Conservation (phyloP, 2,329 filamentous ascomycete species). For the Xylaria sp. region DNA sequence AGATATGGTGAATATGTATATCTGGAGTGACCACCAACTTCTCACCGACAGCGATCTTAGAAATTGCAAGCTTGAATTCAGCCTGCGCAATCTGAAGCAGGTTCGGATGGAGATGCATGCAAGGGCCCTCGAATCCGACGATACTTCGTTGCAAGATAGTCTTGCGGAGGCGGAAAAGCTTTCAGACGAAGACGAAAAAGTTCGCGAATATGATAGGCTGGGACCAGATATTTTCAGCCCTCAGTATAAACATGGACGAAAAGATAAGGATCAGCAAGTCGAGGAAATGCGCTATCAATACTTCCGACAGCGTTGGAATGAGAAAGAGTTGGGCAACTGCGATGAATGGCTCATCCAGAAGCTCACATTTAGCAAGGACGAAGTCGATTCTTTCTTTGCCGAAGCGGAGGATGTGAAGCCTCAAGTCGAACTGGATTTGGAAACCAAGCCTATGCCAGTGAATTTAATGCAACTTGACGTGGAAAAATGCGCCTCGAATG, state of each 20-base stretch:
- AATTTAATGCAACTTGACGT: conserved; percentile 11
- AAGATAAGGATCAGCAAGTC: conserved; percentile 27
- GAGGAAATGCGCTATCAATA: conserved; percentile 46
- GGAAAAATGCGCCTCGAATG: conserved; percentile 26
- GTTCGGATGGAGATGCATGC: conserved; percentile 59
- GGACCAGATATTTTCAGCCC: conserved; percentile 43
- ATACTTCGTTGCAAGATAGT: conserved; percentile 3
- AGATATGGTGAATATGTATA: conserved; percentile 73
- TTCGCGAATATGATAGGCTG: conserved; percentile 31
- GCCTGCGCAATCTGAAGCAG: conserved; percentile 49
- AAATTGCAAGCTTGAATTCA: conserved; percentile 71
- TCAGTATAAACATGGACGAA: conserved; percentile 36
- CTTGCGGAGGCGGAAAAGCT: conserved; percentile 19
- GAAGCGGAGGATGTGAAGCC: conserved; percentile 20
- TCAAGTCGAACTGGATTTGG: conserved; percentile 19
- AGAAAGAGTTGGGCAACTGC: conserved; percentile 48
- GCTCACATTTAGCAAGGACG: conserved; percentile 69
- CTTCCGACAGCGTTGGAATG: conserved; percentile 43
- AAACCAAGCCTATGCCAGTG: not conserved
- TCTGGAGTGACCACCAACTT: conserved; percentile 69
- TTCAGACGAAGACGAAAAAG: conserved; percentile 11
- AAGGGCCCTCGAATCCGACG: conserved; percentile 9
- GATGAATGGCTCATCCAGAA: conserved; percentile 68
- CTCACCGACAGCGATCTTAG: conserved; percentile 56
- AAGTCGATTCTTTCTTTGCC: conserved; percentile 56